Evolutionary conservation across 148 eudicot species (phyloP).

Genomic region (Talinum fruticosum): DNA sequence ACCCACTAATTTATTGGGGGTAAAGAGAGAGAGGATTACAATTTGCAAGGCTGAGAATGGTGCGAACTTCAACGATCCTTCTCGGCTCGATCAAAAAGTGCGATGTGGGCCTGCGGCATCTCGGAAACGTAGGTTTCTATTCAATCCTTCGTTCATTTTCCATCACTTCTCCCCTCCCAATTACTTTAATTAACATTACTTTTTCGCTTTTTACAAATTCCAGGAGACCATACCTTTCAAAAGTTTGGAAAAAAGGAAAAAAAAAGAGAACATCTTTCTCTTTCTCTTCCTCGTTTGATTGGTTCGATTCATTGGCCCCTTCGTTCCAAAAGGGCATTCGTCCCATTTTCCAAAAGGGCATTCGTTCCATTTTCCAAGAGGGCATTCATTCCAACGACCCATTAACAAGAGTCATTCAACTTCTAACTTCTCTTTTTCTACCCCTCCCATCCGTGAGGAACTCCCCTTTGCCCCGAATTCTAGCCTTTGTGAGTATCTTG

Average conservation of each 20-base stretch:
- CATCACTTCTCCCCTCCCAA: not conserved
- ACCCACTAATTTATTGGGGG: not conserved
- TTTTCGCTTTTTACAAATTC: not conserved
- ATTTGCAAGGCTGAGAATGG: not conserved
- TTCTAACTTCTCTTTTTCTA: not conserved
- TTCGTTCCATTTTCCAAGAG: no score
- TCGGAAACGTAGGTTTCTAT: not conserved
- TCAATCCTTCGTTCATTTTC: not conserved
- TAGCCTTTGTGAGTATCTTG: not conserved
- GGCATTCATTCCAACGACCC: not conserved
- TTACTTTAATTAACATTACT: not conserved
- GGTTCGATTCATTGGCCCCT: constrained; percentile 14
- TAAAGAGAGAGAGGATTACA: not conserved
- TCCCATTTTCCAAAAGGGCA: no score
- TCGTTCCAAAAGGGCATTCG: not conserved
- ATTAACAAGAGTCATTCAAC: not conserved
- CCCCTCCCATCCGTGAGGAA: not conserved
- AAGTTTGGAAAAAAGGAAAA: not conserved
- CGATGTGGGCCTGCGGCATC: not conserved
- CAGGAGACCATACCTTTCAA: not conserved
- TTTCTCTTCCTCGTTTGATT: no score
- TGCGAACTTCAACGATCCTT: not conserved
- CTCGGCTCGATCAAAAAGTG: not conserved
- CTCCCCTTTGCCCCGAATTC: no score
- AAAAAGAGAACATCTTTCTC: not conserved